Base-by-base conservation (phyloP, 176 grass and related monocot genomes). In the Neostapfia colusana region DNA sequence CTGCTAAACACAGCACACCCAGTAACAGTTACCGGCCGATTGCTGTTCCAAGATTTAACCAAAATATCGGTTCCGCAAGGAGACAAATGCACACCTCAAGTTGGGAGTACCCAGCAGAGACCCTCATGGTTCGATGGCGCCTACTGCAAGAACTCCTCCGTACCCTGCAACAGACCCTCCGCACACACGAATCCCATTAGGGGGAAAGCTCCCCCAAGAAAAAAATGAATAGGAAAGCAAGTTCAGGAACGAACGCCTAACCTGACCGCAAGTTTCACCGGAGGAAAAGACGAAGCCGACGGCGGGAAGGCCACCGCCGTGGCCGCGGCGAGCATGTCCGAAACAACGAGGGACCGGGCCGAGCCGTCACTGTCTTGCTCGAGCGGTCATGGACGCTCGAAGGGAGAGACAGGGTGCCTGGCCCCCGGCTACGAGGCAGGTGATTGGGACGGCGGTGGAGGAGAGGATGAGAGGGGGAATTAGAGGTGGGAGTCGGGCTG, bases 81-180 rank as follows among this genome's bases (percentile, higher is more conserved):
- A 58, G 8, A 21, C 2, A 48, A 50, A 8, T 3, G 10, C 59
- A n/a, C 45, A 93, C 90, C 85, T 93, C 84, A 37, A 93, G 56
- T 39, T 81, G 85, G 38, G 74, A 87, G 54, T 79, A 83, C 50
- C 34, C 78, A 59, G 57, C 50, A 27, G 70, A 82, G 15, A 82
- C 51, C 34, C 58, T 53, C 9, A 54, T 35, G n/a, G 70, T 27
- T 23, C 20, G 50, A 25, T 48, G 28, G 40, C 67, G 79, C 34
- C 72, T 28, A 25, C 67, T 79, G 24, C 76, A 57, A 71, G 78
- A 77, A 14, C 21, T 38, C 60, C 59, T 21, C 31, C 60, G 18
- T 40, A 27, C 21, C 80, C 74, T 73, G 67, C n/a, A 42, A 79
- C 11, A 41, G 17, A 34, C 31, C 2, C 20, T 9, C 7, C 5